phyloP scores from a whole-genome alignment of 768 basidiomycete species.

The Kwoniella newhampshirensis region DNA sequence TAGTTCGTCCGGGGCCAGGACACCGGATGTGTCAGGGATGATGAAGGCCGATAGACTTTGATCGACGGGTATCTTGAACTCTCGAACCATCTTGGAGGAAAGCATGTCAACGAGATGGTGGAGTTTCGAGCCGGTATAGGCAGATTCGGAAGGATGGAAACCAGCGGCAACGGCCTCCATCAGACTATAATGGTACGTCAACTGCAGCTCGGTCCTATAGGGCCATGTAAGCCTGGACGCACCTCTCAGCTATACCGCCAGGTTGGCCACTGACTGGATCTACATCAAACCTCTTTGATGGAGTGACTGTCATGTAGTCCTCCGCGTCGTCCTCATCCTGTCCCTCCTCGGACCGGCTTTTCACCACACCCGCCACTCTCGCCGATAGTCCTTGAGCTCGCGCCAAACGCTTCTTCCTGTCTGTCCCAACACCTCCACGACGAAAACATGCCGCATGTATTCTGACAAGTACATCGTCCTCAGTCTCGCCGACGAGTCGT shows the following conservation, averaged over 20 bases:
- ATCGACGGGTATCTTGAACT: conserved; percentile 32
- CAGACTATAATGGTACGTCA: conserved; percentile 16
- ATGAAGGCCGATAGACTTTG: conserved; percentile 39
- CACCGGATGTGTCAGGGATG: conserved; percentile 31
- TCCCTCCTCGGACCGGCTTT: conserved; percentile 10
- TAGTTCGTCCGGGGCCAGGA: conserved; percentile 36
- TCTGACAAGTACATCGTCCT: conserved; percentile 14
- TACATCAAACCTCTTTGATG: conserved; percentile 21
- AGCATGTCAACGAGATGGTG: conserved; percentile 22
- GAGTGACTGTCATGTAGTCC: conserved; percentile 8
- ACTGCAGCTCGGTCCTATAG: background rate
- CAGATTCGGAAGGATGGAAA: conserved; percentile 27
- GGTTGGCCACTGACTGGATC: conserved; percentile 35
- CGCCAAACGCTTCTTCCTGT: conserved; percentile 29
- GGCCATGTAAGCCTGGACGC: conserved; percentile 6
- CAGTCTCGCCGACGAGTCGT: conserved; percentile 8
- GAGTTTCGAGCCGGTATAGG: conserved; percentile 28
- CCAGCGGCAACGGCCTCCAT: conserved; percentile 27
- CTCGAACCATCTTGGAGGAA: conserved; percentile 14
- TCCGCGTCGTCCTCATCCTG: conserved; percentile 9
- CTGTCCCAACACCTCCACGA: conserved; percentile 33
- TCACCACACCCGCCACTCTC: conserved; percentile 25
- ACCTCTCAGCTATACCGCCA: conserved; percentile 38
- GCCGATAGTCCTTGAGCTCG: conserved; percentile 19
- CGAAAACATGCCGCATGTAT: conserved; percentile 21